Percentiles rank a stretch among this genome's conserved stretches.
Conservation (phyloP, 2,329 filamentous ascomycete species). For the Aspergillus fructus region DNA sequence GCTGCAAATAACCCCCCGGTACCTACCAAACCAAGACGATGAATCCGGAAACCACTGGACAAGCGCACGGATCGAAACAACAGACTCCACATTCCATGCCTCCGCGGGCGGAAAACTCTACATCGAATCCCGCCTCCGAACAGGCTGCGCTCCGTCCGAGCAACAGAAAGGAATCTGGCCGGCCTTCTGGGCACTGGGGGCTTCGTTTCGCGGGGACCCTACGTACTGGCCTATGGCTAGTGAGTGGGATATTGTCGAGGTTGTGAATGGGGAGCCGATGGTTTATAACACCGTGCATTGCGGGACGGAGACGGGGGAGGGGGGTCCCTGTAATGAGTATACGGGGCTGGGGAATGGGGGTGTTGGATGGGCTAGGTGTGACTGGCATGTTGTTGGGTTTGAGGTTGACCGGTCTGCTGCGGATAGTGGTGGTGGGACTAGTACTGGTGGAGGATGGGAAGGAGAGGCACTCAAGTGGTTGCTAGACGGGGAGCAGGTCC, state of each 20-base stretch:
- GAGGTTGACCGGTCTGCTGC: conserved; percentile 8
- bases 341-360: conserved; percentile 8
- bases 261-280: not conserved
- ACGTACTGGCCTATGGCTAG: conserved; percentile 5
- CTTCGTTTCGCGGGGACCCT: not conserved
- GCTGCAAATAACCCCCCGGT: not conserved
- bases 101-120: not conserved
- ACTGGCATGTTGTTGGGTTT: conserved; percentile 12
- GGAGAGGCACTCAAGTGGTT: conserved; percentile 5
- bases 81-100: not conserved
- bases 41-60: not conserved
- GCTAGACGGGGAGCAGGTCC: not conserved
- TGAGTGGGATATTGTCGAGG: conserved; percentile 10
- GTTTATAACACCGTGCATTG: conserved; percentile 10
- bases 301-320: not conserved
- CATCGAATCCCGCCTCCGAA: conserved; percentile 3
- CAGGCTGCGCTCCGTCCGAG: not conserved
- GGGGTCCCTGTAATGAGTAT: conserved; percentile 11
- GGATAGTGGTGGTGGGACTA: not conserved
- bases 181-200: conserved; percentile 11
- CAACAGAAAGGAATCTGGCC: conserved; percentile 7
- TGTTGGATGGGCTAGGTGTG: not conserved
- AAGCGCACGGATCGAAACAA: conserved; percentile 12
- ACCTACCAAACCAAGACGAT: too few relatives aligned
- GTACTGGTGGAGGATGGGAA: not conserved